These are phyloP conservation scores for Psilocybe mexicana DNA, from an alignment of 1,284 basidiomycete genomes.

Conservation along the genomic window DNA sequence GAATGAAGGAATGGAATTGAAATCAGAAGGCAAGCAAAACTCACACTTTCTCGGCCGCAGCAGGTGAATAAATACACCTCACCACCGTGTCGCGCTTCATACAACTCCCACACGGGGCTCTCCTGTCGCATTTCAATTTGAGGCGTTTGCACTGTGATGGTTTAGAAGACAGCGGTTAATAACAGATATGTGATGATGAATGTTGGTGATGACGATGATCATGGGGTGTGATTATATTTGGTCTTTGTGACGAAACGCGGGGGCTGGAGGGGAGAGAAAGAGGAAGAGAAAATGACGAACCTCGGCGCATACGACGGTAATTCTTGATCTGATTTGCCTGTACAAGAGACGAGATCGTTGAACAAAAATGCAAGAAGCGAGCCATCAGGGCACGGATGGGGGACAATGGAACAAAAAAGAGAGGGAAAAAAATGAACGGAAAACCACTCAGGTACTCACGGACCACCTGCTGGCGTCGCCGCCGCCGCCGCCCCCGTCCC, in stretches of 20 bases:
- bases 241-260: conserved; percentile 1
- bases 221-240: too few relatives aligned
- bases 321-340: conserved; percentile 74
- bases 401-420: not conserved
- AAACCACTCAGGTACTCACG: conserved; percentile 23
- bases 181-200: too few relatives aligned
- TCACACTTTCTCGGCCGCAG: conserved; percentile 80
- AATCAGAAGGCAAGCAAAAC: conserved; percentile 27
- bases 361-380: not conserved
- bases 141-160: conserved; percentile 73
- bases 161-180: too few relatives aligned
- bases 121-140: conserved; percentile 78
- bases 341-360: not conserved
- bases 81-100: conserved; percentile 73
- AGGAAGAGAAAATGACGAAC: conserved; percentile 37
- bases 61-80: conserved; percentile 75
- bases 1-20: not conserved
- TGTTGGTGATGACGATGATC: too few relatives aligned
- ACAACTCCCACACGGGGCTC: conserved; percentile 73
- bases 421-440: too few relatives aligned
- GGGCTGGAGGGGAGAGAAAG: conserved; percentile 3
- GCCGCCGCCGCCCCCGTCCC: too few relatives aligned
- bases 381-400: not conserved
- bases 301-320: conserved; percentile 82
- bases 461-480: not conserved